Conservation (phyloP, 2,329 filamentous ascomycete species). For the Aureobasidium pullulans region DNA sequence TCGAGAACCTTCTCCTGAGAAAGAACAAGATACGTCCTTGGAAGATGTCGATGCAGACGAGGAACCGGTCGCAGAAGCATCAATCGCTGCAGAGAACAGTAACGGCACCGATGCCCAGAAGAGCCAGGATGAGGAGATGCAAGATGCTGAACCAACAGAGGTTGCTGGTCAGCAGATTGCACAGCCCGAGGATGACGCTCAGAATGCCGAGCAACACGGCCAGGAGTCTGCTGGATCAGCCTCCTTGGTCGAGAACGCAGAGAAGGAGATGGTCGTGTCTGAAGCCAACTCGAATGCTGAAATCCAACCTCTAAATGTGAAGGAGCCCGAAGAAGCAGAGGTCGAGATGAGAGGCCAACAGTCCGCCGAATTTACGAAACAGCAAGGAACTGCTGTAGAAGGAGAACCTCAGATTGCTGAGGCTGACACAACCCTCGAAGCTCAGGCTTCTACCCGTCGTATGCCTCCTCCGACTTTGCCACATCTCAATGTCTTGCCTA, state of each 20-base stretch:
- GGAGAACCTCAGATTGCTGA: background rate
- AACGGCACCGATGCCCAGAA: background rate
- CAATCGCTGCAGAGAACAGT: constrained; percentile 4
- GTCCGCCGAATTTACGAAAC: background rate
- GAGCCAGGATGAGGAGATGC: background rate
- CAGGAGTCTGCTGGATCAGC: background rate
- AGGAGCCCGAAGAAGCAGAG: background rate
- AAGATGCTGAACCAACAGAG: background rate
- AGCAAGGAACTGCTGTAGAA: background rate
- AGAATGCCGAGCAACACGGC: background rate
- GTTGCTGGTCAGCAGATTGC: background rate
- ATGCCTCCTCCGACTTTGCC: constrained; percentile 24
- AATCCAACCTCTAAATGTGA: background rate
- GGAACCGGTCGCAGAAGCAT: background rate
- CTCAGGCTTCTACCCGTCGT: background rate
- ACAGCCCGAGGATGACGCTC: background rate
- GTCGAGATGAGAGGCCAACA: background rate
- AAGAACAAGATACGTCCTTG: constrained; percentile 24
- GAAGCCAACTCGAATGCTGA: background rate
- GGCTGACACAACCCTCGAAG: background rate
- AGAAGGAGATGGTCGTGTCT: background rate
- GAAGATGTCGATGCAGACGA: constrained; percentile 11
- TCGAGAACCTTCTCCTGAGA: constrained; percentile 63
- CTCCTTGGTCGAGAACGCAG: background rate
- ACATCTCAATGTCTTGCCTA: constrained; percentile 19